Evolutionary conservation across 2,329 filamentous ascomycete genomes (phyloP), one percentile per base, ranked within the genome.

Genomic region (Neonectria coccinea): DNA sequence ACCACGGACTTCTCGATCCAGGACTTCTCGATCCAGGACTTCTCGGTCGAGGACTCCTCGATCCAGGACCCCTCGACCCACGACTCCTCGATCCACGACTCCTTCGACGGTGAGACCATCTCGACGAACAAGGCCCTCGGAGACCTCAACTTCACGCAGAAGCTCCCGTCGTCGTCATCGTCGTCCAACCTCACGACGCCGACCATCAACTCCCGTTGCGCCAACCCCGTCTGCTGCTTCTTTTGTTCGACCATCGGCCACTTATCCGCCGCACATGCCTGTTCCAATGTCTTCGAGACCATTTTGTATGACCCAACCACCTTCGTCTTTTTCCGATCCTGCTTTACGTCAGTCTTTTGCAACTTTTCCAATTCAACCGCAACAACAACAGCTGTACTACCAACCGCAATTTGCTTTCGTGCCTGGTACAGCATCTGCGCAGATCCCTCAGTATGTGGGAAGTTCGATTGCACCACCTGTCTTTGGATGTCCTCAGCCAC

Each of bases 361-460:
- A 42, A 54, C 51, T 29, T 51, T 66, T 45, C 36, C 33, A 36
- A 4, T 36, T 36, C 65, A 65, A 33, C 53, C 41, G 29, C 71
- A 67, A 33, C 71, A 72, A 51, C 67, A 64, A 53, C 62, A 56
- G 52, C 39, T 72, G 53, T 74, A 71, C 36, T 72, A 71, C 29
- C 72, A 71, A 25, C 51, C 66, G 4, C 71, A 59, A 22, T 18
- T 72, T 59, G 66, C 60, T 60, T 68, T 66, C 63, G 61, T 70
- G 33, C 58, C 62, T n/a, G 41, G 36, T 33, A 62, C 42, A 27
- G 8, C 64, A 50, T 62, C 39, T 33, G 11, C 64, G 39, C 60
- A 68, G 58, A 45, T 64, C 8, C 44, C 62, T 55, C 72, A 70
- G 16, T 67, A 66, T 52, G 44, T 67, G 3, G 14, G 51, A 1